Evolutionary conservation across 2,329 filamentous ascomycete species (phyloP).

Genomic region (Trichoderma arundinaceum): DNA sequence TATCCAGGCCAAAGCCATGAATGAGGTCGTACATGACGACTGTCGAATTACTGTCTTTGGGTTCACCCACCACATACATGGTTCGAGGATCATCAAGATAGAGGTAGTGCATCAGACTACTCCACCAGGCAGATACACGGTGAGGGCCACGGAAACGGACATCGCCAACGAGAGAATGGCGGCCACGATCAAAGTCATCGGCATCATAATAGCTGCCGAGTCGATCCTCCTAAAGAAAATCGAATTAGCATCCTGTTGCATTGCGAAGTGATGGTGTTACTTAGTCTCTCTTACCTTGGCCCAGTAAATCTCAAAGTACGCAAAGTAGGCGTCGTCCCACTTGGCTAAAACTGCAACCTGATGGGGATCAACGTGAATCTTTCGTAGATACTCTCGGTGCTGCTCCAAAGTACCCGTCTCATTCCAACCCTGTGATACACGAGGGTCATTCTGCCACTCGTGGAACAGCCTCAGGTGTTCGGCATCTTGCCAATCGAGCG

Average conservation of each 20-base stretch:
- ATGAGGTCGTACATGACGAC: conserved; percentile 77
- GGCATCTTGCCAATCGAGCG: conserved; percentile 67
- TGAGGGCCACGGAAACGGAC: conserved; percentile 65
- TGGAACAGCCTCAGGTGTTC: conserved; percentile 75
- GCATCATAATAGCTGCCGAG: conserved; percentile 62
- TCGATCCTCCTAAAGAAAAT: conserved; percentile 55
- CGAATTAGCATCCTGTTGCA: background rate
- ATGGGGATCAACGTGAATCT: conserved; percentile 73
- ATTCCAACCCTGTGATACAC: conserved; percentile 80
- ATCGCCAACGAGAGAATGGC: conserved; percentile 64
- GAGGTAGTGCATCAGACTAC: conserved; percentile 65
- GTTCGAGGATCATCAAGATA: conserved; percentile 67
- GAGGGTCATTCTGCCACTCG: conserved; percentile 82
- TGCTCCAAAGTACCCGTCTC: conserved; percentile 77
- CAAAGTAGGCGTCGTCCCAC: conserved; percentile 73
- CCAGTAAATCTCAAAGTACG: conserved; percentile 84
- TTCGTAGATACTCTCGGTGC: conserved; percentile 72
- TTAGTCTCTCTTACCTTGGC: conserved; percentile 54
- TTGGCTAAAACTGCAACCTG: conserved; percentile 71
- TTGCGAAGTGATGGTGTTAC: background rate
- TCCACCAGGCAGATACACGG: conserved; percentile 66
- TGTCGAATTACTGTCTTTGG: conserved; percentile 71
- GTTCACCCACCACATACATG: conserved; percentile 67
- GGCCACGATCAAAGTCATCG: conserved; percentile 62
- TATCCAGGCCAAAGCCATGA: conserved; percentile 74